Evolutionary conservation across 768 basidiomycete species (phyloP).

Genomic region (Sutorius australiensis): DNA sequence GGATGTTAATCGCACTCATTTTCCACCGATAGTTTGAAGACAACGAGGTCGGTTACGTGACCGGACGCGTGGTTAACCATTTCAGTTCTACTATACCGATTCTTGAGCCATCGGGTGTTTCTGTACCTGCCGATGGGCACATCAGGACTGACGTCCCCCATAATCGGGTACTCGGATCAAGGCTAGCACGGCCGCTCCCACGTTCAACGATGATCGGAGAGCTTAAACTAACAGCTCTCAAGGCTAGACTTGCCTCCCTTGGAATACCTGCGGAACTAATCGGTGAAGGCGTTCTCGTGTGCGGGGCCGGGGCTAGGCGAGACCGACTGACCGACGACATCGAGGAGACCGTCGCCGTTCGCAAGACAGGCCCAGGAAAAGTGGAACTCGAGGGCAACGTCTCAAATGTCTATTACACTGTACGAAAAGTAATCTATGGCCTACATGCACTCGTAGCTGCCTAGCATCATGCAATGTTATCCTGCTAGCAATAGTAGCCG

Average conservation of each 20-base stretch:
- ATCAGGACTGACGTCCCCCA: slow-evolving; percentile 22
- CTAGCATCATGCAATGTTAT: slow-evolving; percentile 25
- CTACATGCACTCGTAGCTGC: slow-evolving; percentile 87
- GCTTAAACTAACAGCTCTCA: slow-evolving; percentile 85
- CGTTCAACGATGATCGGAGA: slow-evolving; percentile 97
- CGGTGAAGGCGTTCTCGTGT: slow-evolving; percentile 96
- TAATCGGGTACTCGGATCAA: slow-evolving; percentile 57
- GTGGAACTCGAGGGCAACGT: slow-evolving; percentile 89
- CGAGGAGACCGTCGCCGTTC: slow-evolving; percentile 77
- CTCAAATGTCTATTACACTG: slow-evolving; percentile 84
- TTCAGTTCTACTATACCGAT: slow-evolving; percentile 86
- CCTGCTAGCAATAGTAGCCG: neutral
- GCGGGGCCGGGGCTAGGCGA: slow-evolving; percentile 58
- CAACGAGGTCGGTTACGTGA: slow-evolving; percentile 92
- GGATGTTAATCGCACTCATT: slow-evolving; percentile 4
- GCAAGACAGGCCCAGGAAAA: slow-evolving; percentile 79
- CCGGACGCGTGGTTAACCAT: slow-evolving; percentile 80
- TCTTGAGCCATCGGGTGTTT: slow-evolving; percentile 62
- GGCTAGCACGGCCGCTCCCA: slow-evolving; percentile 64
- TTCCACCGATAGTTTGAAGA: slow-evolving; percentile 76
- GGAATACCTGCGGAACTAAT: slow-evolving; percentile 90
- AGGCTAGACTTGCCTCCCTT: slow-evolving; percentile 68
- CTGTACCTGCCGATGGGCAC: slow-evolving; percentile 24
- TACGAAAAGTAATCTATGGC: slow-evolving; percentile 85
- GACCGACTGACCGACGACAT: slow-evolving; percentile 40